Evolutionary conservation across 768 basidiomycete genomes (phyloP).

Genomic region (Rhodosporidiobolus sp.): DNA sequence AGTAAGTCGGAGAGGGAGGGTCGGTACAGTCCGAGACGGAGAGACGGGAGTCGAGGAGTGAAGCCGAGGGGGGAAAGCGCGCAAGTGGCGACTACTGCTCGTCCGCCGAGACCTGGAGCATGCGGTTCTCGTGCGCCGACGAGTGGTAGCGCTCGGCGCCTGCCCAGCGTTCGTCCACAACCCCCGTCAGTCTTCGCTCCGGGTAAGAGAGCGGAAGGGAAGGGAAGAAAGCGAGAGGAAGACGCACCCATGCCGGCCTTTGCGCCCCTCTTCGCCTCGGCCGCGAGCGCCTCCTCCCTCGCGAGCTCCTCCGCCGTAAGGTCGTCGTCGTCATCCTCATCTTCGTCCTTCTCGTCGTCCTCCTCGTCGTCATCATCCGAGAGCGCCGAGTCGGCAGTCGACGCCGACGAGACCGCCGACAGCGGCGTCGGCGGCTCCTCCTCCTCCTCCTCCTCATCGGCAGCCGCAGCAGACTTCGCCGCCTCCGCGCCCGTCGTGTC

Average conservation of each 20-base stretch:
- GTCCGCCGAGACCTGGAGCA: slow-evolving; percentile 1
- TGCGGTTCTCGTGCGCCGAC: slow-evolving; percentile 5
- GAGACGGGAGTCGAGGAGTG: too few species aligned
- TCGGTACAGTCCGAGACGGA: too few species aligned
- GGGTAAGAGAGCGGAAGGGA: neutral
- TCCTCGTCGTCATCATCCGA: slow-evolving; percentile 7
- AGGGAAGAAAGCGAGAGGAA: too few species aligned
- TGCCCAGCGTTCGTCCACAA: neutral
- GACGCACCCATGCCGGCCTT: slow-evolving; percentile 23
- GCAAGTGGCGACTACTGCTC: too few species aligned
- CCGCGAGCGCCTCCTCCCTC: slow-evolving; percentile 30
- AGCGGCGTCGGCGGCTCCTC: neutral
- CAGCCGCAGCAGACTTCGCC: too few species aligned
- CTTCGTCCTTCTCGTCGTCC: neutral
- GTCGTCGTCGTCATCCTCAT: slow-evolving; percentile 23
- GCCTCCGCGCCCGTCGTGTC: neutral
- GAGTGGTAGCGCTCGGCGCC: slow-evolving; percentile 32
- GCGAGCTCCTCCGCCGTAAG: slow-evolving; percentile 32
- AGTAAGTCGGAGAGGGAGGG: too few species aligned
- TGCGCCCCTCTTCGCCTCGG: slow-evolving; percentile 16
- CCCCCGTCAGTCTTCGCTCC: neutral
- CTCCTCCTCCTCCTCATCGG: too few species aligned
- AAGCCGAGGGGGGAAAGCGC: too few species aligned
- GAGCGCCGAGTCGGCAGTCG: neutral
- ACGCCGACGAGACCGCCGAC: too few species aligned